Base-by-base conservation (phyloP, 2,329 filamentous ascomycete species). In the Triangularia verruculosa region DNA sequence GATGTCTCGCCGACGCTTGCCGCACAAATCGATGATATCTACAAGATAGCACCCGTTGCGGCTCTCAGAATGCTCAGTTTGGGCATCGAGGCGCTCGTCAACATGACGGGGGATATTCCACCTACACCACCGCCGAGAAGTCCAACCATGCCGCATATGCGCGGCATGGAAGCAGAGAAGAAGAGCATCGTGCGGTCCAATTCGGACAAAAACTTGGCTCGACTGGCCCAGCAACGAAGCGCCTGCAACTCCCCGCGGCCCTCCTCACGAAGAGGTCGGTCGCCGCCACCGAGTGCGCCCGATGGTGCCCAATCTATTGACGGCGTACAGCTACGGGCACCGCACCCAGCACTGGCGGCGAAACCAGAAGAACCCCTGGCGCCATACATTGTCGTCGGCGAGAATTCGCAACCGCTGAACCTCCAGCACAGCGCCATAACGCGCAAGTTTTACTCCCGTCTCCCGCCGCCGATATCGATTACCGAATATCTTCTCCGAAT, bases 371-470 rank as follows among this genome's bases (percentile, higher is more conserved):
- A 54, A 12, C 67, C 70, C 15, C 75, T 77, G 20, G 76, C 81
- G 65, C 85, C 86, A 15, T 86, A 87, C 70, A 79, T 88, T 59
- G 78, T 89, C 54, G 82, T 89, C 61, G 86, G 88, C n/a, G 85
- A 86, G 54, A 86, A 91, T 74, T 88, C 87, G 28, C 88, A 92
- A 70, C 88, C 89, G 22, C 80, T 92, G 62, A 87, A 89, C 65
- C 78, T 92, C 32, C 93, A 97, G 74, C 90, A 95, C 73, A 88
- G 88, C 66, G 90, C 92, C 68, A 92, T 98, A 68, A 92, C 92
- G 17, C 88, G 93, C 69, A 95, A 95, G 72, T 99, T 99, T 78
- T 96, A 95, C 79, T 94, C 90, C 68, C 97, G 95, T 74, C 86
- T 88, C 58, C 87, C 92, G 15, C 94, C 95, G 20, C 89, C 90